phyloP scores from a whole-genome alignment of 2,329 filamentous ascomycete species.

The Fusarium duplospermum region DNA sequence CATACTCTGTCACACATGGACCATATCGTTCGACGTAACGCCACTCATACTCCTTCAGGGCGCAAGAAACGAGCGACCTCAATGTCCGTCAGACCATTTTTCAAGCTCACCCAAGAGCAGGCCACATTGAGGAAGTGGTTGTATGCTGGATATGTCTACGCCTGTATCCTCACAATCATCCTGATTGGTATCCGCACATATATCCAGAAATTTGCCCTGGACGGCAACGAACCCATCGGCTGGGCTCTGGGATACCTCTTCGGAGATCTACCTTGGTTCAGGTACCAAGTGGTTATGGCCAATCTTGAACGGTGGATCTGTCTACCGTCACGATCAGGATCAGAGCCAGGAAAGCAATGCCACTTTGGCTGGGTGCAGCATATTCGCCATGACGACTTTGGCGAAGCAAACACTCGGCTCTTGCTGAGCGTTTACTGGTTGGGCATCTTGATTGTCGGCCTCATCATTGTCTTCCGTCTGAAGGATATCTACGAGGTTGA shows the following conservation, averaged over 20 bases:
- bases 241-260: conserved; percentile 94
- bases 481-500: conserved; percentile 89
- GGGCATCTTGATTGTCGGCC: conserved; percentile 74
- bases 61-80: conserved; percentile 74
- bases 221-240: conserved; percentile 83
- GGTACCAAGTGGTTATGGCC: conserved; percentile 75
- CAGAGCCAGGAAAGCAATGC: conserved; percentile 52
- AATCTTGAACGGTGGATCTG: conserved; percentile 81
- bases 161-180: conserved; percentile 72
- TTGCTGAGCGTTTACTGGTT: conserved; percentile 80
- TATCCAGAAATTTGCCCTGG: conserved; percentile 74
- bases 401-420: conserved; percentile 85
- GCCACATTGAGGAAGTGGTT: conserved; percentile 82
- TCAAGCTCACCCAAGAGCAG: conserved; percentile 83
- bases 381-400: conserved; percentile 72
- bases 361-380: conserved; percentile 71
- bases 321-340: conserved; percentile 65
- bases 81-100: conserved; percentile 75
- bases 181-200: conserved; percentile 78
- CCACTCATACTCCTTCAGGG: conserved; percentile 70
- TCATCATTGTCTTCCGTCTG: conserved; percentile 79
- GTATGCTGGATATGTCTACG: conserved; percentile 85
- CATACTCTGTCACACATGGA: conserved; percentile 65
- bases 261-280: conserved; percentile 78
- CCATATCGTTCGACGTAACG: conserved; percentile 51